Percentiles rank a stretch among this genome's conserved stretches.
These are phyloP conservation scores for Globisporangium okanoganense DNA, from an alignment of 352 stramenopile genomes.

Conservation along the genomic window DNA sequence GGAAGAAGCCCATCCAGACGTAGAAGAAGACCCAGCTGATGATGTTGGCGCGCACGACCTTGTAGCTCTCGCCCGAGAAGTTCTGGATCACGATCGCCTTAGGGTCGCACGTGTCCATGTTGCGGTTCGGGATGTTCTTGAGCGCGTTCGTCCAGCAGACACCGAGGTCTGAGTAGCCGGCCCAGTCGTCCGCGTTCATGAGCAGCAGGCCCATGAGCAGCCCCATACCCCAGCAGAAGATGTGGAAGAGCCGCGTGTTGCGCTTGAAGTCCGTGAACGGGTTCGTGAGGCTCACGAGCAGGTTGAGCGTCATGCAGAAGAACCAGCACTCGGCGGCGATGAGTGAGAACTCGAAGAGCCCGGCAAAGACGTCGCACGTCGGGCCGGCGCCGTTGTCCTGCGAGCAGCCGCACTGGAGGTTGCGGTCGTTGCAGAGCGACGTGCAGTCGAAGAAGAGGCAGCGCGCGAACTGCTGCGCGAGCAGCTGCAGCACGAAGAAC, in stretches of 20 bases:
- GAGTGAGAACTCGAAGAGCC: conserved; percentile 83
- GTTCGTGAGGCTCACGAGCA: conserved; percentile 86
- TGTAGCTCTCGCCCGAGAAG: conserved; percentile 57
- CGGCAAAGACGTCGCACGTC: conserved; percentile 72
- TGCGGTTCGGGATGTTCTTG: conserved; percentile 44
- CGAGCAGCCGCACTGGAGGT: conserved; percentile 78
- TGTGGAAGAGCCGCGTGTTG: conserved; percentile 81
- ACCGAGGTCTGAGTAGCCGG: conserved; percentile 80
- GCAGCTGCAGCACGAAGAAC: conserved; percentile 77
- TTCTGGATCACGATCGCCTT: conserved; percentile 56
- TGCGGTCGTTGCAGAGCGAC: conserved; percentile 62
- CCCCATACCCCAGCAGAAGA: conserved; percentile 76
- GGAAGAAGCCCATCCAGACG: conserved; percentile 83
- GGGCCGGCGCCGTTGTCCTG: conserved; percentile 29
- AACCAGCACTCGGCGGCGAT: conserved; percentile 87
- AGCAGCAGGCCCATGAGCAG: conserved; percentile 64
- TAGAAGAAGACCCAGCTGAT: conserved; percentile 88
- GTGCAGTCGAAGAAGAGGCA: conserved; percentile 80
- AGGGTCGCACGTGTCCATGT: conserved; percentile 23
- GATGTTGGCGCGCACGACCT: conserved; percentile 80
- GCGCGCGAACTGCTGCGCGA: conserved; percentile 78
- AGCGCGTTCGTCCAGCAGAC: conserved; percentile 87
- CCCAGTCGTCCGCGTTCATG: conserved; percentile 71
- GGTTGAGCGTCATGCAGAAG: conserved; percentile 87
- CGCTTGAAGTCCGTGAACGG: conserved; percentile 89